A percentile compares a stretch with the other conserved stretches of the same genome.
Evolutionary conservation across 441 rosid genomes (phyloP).

Genomic region (Pelargonium citronellum): DNA sequence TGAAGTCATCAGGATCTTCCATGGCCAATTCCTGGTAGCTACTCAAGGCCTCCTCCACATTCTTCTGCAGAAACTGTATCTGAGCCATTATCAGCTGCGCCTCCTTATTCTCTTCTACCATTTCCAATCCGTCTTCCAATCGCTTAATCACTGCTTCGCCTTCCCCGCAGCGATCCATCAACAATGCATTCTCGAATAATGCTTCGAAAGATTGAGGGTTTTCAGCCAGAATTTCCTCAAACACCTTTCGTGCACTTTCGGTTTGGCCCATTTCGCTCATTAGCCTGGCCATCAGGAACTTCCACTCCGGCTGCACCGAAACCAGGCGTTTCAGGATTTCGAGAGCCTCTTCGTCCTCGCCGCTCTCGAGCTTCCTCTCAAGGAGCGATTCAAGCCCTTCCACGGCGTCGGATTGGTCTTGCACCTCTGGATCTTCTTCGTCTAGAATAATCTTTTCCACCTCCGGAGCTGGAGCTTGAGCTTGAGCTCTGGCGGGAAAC

Average conservation of each 20-base stretch:
- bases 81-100: constrained; percentile 80
- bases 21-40: constrained; percentile 57
- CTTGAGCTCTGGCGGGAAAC: constrained; percentile 48
- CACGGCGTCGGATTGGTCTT: constrained; percentile 35
- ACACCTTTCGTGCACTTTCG: constrained; percentile 60
- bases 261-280: constrained; percentile 49
- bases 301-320: constrained; percentile 69
- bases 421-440: constrained; percentile 17
- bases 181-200: constrained; percentile 75
- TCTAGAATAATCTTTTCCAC: constrained; percentile 28
- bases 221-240: constrained; percentile 65
- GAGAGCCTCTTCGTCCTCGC: constrained; percentile 69
- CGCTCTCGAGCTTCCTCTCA: constrained; percentile 64
- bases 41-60: constrained; percentile 71
- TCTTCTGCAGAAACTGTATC: constrained; percentile 72
- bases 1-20: constrained; percentile 72
- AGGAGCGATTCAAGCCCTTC: constrained; percentile 52
- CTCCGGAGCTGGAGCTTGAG: constrained; percentile 27
- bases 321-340: constrained; percentile 42
- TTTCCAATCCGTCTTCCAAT: constrained; percentile 56
- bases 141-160: constrained; percentile 62
- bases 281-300: constrained; percentile 67
- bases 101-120: constrained; percentile 64
- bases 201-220: constrained; percentile 80
- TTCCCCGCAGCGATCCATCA: constrained; percentile 78